Conservation (phyloP, 192 early-diverging fungal genomes). For the Kappamyces sp. region DNA sequence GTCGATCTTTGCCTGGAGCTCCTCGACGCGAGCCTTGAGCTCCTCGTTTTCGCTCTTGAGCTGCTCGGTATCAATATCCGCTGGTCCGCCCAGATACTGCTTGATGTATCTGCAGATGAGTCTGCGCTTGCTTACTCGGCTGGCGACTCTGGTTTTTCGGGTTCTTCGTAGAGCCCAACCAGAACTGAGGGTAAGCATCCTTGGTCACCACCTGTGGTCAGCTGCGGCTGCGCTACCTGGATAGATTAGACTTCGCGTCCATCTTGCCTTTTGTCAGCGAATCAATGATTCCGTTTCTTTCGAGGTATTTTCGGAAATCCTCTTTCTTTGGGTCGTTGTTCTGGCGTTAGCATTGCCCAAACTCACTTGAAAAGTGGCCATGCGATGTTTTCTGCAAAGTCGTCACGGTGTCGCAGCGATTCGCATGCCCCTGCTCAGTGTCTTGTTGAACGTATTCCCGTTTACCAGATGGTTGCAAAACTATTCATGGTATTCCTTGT, state of each 20-base stretch:
- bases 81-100: constrained; percentile 53
- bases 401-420: background rate
- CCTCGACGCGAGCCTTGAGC: constrained; percentile 44
- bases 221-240: too few relatives aligned
- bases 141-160: constrained; percentile 58
- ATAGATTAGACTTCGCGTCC: background rate
- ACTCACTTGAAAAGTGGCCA: background rate
- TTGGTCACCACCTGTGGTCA: too few relatives aligned
- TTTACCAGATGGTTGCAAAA: background rate
- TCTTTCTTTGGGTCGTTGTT: constrained; percentile 57
- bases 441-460: background rate
- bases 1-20: constrained; percentile 45
- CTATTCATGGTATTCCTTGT: background rate
- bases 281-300: constrained; percentile 59
- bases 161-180: constrained; percentile 60
- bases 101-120: constrained; percentile 42
- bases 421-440: background rate
- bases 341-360: constrained; percentile 17
- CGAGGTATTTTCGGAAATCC: constrained; percentile 60
- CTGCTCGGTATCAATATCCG: constrained; percentile 50
- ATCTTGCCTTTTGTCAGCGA: constrained; percentile 52
- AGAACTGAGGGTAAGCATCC: constrained; percentile 38
- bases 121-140: constrained; percentile 35
- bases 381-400: background rate
- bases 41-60: constrained; percentile 53